A percentile compares a stretch with the other conserved stretches of the same genome.
Conservation (phyloP, 148 eudicot genomes). For the Beta vulgaris region DNA sequence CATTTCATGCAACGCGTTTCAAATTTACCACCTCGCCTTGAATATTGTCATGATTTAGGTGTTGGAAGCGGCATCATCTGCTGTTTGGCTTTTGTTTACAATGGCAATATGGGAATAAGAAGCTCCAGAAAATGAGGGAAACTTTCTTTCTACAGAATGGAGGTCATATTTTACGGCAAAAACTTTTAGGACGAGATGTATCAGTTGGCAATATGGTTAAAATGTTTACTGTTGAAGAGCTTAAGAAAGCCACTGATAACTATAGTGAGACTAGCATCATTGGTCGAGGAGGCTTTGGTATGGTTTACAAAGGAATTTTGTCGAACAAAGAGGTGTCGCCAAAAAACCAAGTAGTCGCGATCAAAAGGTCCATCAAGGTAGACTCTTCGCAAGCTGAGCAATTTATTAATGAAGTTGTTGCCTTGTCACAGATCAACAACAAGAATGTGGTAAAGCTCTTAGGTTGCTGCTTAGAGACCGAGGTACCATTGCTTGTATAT, state of each 20-base stretch:
- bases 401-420: slow-evolving; percentile 24
- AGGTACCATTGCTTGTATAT: slow-evolving; percentile 22
- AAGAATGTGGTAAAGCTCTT: slow-evolving; percentile 25
- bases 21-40: no score
- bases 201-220: neutral
- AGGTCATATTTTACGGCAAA: slow-evolving; percentile 11
- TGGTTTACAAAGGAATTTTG: no score
- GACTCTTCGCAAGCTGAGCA: slow-evolving; percentile 24
- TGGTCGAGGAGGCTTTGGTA: slow-evolving; percentile 25
- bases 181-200: slow-evolving; percentile 5
- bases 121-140: neutral
- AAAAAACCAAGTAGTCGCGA: slow-evolving; percentile 22
- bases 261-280: slow-evolving; percentile 11
- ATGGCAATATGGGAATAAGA: neutral
- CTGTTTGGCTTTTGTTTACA: neutral
- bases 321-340: neutral
- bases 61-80: slow-evolving; percentile 4
- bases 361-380: slow-evolving; percentile 24
- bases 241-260: slow-evolving; percentile 21
- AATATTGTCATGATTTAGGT: slow-evolving; percentile 15
- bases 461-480: slow-evolving; percentile 28
- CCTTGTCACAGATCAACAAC: slow-evolving; percentile 26
- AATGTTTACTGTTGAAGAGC: slow-evolving; percentile 18
- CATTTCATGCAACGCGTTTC: neutral
- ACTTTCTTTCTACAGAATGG: slow-evolving; percentile 24